phyloP scores from a whole-genome alignment of 169 alveolate genomes.

The Eimeria necatrix region DNA sequence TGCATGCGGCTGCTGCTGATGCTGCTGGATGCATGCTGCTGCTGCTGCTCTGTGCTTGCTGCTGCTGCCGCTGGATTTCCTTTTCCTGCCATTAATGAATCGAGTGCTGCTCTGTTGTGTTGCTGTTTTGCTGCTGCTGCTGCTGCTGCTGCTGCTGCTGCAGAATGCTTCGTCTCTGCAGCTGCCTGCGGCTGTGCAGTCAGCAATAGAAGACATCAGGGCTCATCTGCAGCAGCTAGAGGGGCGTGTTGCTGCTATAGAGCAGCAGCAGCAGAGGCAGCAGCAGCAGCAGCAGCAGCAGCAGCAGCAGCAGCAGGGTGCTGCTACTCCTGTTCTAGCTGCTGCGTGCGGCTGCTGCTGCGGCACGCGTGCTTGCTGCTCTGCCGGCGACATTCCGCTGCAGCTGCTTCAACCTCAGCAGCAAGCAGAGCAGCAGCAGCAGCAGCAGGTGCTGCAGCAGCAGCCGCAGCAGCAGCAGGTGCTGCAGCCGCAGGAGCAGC shows the following conservation, averaged over 20 bases:
- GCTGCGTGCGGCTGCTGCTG: slow-evolving; percentile 28
- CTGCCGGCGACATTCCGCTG: neutral
- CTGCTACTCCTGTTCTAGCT: neutral
- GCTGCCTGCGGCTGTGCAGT: slow-evolving; percentile 4
- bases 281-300: slow-evolving; percentile 26
- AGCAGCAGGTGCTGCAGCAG: too few species aligned
- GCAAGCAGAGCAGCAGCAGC: slow-evolving; percentile 15
- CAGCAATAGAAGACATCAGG: neutral
- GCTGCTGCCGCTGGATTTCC: too few species aligned
- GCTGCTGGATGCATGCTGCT: neutral
- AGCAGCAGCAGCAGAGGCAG: slow-evolving; percentile 39
- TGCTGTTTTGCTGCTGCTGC: neutral
- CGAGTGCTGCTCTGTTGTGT: neutral
- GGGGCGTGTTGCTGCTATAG: slow-evolving; percentile 31
- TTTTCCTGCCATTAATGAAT: too few species aligned
- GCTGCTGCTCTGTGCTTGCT: too few species aligned
- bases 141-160: neutral
- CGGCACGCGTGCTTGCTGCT: neutral
- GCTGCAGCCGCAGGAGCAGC: too few species aligned
- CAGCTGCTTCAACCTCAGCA: neutral
- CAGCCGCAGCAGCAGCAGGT: neutral
- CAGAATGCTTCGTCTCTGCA: slow-evolving; percentile 19
- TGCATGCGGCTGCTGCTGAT: neutral
- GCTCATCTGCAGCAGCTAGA: slow-evolving; percentile 3
- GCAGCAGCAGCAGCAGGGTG: neutral